phyloP scores from a whole-genome alignment of 345 rosid species.

The Euclidium syriacum region DNA sequence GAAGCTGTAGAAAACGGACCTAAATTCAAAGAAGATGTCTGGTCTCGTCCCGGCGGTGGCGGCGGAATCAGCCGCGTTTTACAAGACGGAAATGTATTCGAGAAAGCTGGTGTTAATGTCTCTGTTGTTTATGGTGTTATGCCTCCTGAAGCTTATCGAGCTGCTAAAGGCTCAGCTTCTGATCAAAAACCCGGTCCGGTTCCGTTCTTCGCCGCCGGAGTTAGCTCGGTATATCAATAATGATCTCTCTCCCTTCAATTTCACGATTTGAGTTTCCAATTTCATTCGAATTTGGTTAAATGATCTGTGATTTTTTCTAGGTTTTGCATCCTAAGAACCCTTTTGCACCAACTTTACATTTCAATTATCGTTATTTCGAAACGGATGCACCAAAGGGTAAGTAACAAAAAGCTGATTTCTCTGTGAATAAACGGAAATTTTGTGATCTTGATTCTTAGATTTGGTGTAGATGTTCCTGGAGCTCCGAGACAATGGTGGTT shows the following conservation, averaged over 20 bases:
- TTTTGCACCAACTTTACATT: conserved; percentile 71
- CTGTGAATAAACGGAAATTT: background rate
- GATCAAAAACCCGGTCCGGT: conserved; percentile 79
- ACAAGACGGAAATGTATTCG: conserved; percentile 88
- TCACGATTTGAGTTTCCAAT: background rate
- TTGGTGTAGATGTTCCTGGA: conserved; percentile 89
- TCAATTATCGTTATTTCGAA: conserved; percentile 32
- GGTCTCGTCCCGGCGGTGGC: conserved; percentile 98
- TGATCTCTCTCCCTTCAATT: background rate
- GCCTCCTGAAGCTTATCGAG: conserved; percentile 99
- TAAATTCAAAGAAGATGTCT: conserved; percentile 90
- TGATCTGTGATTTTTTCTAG: conserved; percentile 7
- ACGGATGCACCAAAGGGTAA: conserved; percentile 75
- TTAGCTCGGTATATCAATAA: conserved; percentile 95
- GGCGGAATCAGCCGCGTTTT: conserved; percentile 97
- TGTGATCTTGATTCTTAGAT: too few relatives aligned
- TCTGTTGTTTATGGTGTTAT: conserved; percentile 92
- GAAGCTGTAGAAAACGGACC: conserved; percentile 60
- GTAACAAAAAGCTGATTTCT: background rate
- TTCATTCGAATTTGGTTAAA: background rate
- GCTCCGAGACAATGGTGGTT: conserved; percentile 99
- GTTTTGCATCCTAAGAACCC: conserved; percentile 57
- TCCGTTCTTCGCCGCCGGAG: conserved; percentile 94
- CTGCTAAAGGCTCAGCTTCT: conserved; percentile 63
- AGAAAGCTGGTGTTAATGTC: conserved; percentile 97